Evolutionary conservation across 805 yeast genomes (phyloP), one percentile per base, ranked within the genome.

Genomic region (Wickerhamiella lipophila): DNA sequence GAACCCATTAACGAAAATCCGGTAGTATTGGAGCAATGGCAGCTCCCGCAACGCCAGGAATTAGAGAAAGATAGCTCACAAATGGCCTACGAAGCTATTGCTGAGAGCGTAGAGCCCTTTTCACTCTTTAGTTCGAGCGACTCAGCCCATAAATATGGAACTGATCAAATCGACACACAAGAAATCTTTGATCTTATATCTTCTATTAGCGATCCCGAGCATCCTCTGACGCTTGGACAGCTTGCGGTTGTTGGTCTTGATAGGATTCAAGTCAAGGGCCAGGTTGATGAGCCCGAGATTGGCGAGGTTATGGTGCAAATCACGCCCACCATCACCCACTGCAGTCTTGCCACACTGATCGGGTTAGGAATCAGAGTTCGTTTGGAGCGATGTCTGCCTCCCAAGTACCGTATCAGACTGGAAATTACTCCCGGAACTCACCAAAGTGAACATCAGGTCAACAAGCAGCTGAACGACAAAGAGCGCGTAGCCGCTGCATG

Each of bases 401-500:
- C 86, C 3, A 69, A 95, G 49, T 88, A 76, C 68, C 72, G 97
- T 55, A 78, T 86, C 50, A 75, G 79, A 12, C 82, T 92, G 26
- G 66, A 82, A 35, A 75, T 92, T 45, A 87, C 88, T 60, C 84
- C 85, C 57, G 97, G 97, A 1, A 77, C 94, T 1, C 99, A 92
- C 62, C 96, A 92, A 64, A 83, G 95, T 61, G 98, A 92, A 62
- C 76, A 76, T 55, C 98, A 92, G 62, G 97, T 92, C 19, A 92
- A 92, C 66, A 89, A 89, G 62, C 99, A 92, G 67, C 73, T 92
- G 52, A 92, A 92, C 60, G 99, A 92, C 62, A 92, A 92, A 67
- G 99, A 92, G 66, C 71, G 99, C 53, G 96, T 92, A 0, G 94
- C 95, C 27, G 98, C 98, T 23, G 99, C 99, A 0, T 88, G 97